These are phyloP conservation scores for Paraphaeosphaeria minitans DNA, from an alignment of 2,329 filamentous ascomycete genomes.

Conservation along the genomic window DNA sequence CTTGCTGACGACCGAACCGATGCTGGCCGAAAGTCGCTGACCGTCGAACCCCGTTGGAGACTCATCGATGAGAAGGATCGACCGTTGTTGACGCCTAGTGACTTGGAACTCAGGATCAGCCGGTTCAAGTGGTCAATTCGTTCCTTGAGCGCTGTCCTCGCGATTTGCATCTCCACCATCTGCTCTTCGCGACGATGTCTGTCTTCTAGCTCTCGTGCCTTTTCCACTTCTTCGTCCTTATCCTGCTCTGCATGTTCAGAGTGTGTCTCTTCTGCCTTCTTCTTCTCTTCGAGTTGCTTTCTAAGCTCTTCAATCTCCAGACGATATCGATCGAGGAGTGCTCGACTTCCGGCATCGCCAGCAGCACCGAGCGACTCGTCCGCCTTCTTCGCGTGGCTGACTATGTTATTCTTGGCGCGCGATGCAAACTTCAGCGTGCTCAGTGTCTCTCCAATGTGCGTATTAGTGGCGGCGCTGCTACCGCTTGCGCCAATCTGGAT, in stretches of 20 bases:
- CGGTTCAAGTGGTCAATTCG: conserved; percentile 96
- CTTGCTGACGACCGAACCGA: conserved; percentile 48
- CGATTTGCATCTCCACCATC: conserved; percentile 97
- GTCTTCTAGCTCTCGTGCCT: conserved; percentile 70
- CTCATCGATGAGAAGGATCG: conserved; percentile 50
- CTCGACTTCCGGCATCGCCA: conserved; percentile 81
- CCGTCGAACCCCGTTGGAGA: conserved; percentile 43
- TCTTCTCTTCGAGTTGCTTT: conserved; percentile 80
- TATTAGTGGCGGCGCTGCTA: conserved; percentile 71
- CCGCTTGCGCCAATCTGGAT: conserved; percentile 85
- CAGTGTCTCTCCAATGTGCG: conserved; percentile 83
- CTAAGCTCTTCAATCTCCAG: conserved; percentile 88
- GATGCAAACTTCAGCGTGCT: conserved; percentile 98
- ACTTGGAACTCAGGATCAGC: conserved; percentile 93
- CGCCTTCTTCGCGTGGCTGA: conserved; percentile 93
- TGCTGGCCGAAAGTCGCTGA: conserved; percentile 57
- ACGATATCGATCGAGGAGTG: conserved; percentile 88
- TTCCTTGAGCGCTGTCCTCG: conserved; percentile 93
- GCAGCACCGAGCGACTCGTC: conserved; percentile 82
- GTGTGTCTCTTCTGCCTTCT: conserved; percentile 54
- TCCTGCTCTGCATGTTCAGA: conserved; percentile 63
- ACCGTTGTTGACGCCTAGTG: conserved; percentile 80
- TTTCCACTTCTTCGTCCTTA: conserved; percentile 71
- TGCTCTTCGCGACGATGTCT: conserved; percentile 92
- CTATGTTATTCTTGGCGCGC: conserved; percentile 95